Evolutionary conservation across 2,329 filamentous ascomycete species (phyloP), one percentile per base, ranked within the genome.

Genomic region (Colletotrichum sojae): DNA sequence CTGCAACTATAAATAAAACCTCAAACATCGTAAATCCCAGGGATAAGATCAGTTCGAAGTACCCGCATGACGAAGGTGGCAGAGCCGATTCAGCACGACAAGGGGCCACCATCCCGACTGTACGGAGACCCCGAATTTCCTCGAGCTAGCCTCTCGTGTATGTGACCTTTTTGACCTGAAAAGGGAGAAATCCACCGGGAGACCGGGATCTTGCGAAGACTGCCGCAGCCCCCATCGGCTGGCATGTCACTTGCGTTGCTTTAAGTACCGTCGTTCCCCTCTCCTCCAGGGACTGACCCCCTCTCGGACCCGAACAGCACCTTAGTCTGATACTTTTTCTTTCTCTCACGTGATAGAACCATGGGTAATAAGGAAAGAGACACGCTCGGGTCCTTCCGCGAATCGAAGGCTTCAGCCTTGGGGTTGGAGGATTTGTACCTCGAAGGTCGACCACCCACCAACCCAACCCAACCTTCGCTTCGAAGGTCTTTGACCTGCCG

Each of bases 341-440:
- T 10, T 27, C 13, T 57, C 6, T n/a, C 18, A 54, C 45, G 39
- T 36, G 39, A 63, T 39, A 15, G 9, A 13, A 20, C 39, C 10
- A 58, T 58, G 60, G 60, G 49, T 13, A 36, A 58, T 20, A 25
- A 68, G 39, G 54, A 64, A 9, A 58, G 48, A 22, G 59, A 64
- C 6, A 64, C 18, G 1, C 27, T 31, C 0, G 20, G 27, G n/a
- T 46, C 64, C 4, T 57, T n/a, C 4, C 46, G 59, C 15, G 45
- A n/a, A 13, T 67, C 64, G 6, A 67, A 67, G 52, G 64, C 64
- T 16, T 63, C 45, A 6, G 36, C 5, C 12, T 31, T 57, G 13
- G 64, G 64, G 3, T 52, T 63, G n/a, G 59, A 63, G 20, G 64
- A 63, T 16, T 52, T 67, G 20, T 39, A 67, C 18, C 16, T 57